These are phyloP conservation scores for Fomitiporia mediterranea DNA, from an alignment of 1,284 basidiomycete genomes.

Conservation along the genomic window DNA sequence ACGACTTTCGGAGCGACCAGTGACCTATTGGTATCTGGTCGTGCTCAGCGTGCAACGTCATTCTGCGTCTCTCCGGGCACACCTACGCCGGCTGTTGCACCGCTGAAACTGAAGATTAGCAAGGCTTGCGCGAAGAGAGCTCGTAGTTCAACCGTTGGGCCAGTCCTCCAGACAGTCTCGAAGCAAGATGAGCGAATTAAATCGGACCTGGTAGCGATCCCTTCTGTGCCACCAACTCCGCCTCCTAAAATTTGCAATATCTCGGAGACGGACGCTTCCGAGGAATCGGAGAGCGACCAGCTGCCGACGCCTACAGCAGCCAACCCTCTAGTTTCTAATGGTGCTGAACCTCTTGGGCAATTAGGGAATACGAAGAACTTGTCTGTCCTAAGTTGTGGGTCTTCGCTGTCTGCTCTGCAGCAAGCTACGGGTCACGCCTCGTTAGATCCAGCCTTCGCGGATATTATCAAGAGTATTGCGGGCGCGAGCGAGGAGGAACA, in stretches of 20 bases:
- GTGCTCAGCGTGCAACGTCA: conserved; percentile 9
- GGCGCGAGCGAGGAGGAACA: conserved; percentile 13
- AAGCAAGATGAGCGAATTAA: background rate
- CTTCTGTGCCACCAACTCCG: too few species aligned
- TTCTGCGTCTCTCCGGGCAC: conserved; percentile 1
- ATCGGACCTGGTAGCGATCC: too few species aligned
- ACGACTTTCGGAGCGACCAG: background rate
- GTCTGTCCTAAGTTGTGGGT: background rate
- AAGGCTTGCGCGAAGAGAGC: conserved; percentile 1
- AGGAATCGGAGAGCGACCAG: conserved; percentile 6
- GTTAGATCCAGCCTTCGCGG: conserved; percentile 9
- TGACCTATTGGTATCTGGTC: background rate
- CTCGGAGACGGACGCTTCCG: background rate
- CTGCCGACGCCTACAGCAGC: conserved; percentile 1
- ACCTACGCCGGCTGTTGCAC: conserved; percentile 7
- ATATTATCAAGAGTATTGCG: conserved; percentile 17
- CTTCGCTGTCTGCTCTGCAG: background rate
- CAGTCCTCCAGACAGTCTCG: background rate
- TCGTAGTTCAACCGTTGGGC: conserved; percentile 5
- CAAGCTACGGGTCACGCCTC: background rate
- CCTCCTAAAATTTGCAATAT: background rate
- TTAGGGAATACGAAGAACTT: background rate
- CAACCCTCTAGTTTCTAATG: background rate
- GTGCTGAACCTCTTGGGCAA: background rate
- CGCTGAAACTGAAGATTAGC: conserved; percentile 10